Evolutionary conservation across 164 flowering plant species (phyloP).

Genomic region (Tinospora cordifolia): DNA sequence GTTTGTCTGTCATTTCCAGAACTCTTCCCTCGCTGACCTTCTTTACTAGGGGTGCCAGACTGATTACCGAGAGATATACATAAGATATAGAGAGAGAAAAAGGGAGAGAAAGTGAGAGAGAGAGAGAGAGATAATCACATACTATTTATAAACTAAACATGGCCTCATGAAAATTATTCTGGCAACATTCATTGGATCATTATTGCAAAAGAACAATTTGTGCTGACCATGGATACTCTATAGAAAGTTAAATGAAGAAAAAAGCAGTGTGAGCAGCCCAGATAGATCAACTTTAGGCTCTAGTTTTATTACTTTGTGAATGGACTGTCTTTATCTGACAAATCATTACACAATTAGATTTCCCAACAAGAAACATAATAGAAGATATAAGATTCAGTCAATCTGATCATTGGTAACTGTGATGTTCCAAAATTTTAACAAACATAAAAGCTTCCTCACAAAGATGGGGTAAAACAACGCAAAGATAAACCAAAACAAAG

Average conservation of each 20-base stretch:
- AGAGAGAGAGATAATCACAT: background rate
- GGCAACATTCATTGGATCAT: background rate
- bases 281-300: background rate
- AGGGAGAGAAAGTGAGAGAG: background rate
- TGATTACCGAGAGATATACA: conserved; percentile 23
- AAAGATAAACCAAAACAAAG: no score
- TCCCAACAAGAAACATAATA: no score
- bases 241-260: background rate
- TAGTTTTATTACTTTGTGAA: background rate
- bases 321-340: no score
- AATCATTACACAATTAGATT: no score
- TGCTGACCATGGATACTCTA: background rate
- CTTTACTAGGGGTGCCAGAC: conserved; percentile 93
- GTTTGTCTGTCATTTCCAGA: conserved; percentile 72
- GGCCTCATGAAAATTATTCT: background rate
- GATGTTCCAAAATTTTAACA: background rate
- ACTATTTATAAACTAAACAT: background rate
- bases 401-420: no score
- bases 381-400: no score
- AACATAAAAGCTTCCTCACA: background rate
- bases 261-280: background rate
- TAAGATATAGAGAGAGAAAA: background rate
- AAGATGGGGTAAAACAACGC: background rate
- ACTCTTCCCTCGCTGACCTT: conserved; percentile 69
- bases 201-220: background rate